Conservation (phyloP, 768 basidiomycete species). For the Lactifluus echinatus region DNA sequence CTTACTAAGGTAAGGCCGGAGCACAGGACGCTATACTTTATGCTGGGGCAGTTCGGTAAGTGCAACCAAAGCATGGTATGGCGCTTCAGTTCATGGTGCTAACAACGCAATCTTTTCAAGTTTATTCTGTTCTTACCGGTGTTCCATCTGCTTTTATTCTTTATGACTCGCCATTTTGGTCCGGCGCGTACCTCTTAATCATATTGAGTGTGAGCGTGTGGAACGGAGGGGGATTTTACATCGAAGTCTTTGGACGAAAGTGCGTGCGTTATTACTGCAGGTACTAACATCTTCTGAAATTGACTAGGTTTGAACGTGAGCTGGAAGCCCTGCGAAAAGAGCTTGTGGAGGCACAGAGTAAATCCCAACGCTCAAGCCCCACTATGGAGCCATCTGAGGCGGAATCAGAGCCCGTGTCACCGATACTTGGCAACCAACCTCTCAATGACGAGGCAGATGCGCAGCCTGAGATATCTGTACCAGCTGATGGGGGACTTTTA, state of each 20-base stretch:
- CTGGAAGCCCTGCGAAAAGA: slow-evolving; percentile 86
- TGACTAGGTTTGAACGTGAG: slow-evolving; percentile 79
- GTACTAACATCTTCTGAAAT: not conserved
- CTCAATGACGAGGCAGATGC: not conserved
- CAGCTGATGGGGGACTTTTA: not conserved
- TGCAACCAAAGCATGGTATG: slow-evolving; percentile 10
- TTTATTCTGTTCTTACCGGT: slow-evolving; percentile 80
- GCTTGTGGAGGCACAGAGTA: slow-evolving; percentile 52
- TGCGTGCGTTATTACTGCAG: slow-evolving; percentile 33
- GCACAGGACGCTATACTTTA: slow-evolving; percentile 66
- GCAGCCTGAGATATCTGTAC: not conserved
- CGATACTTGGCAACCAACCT: not conserved
- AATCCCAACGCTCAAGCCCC: slow-evolving; percentile 16
- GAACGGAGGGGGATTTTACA: slow-evolving; percentile 96
- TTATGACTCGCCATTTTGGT: slow-evolving; percentile 74
- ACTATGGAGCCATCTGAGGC: slow-evolving; percentile 7
- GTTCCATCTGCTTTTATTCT: slow-evolving; percentile 76
- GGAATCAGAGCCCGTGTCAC: slow-evolving; percentile 19
- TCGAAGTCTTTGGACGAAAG: slow-evolving; percentile 96
- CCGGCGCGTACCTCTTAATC: slow-evolving; percentile 63
- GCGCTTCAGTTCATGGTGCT: slow-evolving; percentile 1
- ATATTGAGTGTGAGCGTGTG: slow-evolving; percentile 86
- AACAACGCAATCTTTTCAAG: slow-evolving; percentile 31
- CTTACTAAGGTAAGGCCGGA: slow-evolving; percentile 51
- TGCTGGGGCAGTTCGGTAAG: slow-evolving; percentile 75